A percentile compares a stretch with the other conserved stretches of the same genome.
Evolutionary conservation across 2,329 filamentous ascomycete species (phyloP).

Genomic region (Paramyrothecium sp.): DNA sequence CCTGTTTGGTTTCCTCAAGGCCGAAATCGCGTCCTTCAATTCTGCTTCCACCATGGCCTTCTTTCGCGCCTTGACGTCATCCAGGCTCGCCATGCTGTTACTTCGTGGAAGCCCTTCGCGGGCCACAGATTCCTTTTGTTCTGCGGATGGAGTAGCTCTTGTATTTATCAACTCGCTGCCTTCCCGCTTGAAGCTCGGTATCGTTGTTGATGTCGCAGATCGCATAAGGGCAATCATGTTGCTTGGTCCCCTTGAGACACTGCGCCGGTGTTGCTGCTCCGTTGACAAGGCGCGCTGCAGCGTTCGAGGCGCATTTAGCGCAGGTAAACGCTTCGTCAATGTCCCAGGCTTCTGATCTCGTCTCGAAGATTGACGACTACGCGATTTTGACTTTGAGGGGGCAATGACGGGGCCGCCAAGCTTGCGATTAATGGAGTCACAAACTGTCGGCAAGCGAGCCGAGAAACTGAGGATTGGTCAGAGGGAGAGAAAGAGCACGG

Average conservation of each 20-base stretch:
- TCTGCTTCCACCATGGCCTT: conserved; percentile 69
- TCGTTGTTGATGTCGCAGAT: conserved; percentile 62
- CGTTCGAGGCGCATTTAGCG: conserved; percentile 44
- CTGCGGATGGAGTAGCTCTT: conserved; percentile 46
- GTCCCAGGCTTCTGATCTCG: conserved; percentile 51
- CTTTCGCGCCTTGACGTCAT: conserved; percentile 59
- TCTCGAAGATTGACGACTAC: conserved; percentile 40
- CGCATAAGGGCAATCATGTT: conserved; percentile 63
- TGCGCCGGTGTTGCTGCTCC: conserved; percentile 53
- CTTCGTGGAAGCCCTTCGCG: conserved; percentile 33
- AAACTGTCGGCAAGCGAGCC: conserved; percentile 70
- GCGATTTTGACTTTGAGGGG: conserved; percentile 50
- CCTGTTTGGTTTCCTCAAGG: conserved; percentile 74
- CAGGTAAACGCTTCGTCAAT: conserved; percentile 44
- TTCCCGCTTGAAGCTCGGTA: conserved; percentile 67
- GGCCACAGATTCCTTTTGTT: conserved; percentile 34
- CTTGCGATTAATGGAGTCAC: conserved; percentile 70
- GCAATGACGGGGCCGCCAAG: conserved; percentile 69
- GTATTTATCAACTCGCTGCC: conserved; percentile 56
- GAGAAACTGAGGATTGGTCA: conserved; percentile 59
- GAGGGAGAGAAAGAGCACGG: conserved; percentile 7
- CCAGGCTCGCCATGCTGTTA: conserved; percentile 48
- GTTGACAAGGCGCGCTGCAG: conserved; percentile 63
- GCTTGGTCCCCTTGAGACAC: conserved; percentile 54
- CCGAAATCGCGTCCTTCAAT: conserved; percentile 70